Percentiles rank a stretch among this genome's conserved stretches.
phyloP scores from a whole-genome alignment of 768 basidiomycete species.

The Megacollybia marginata region DNA sequence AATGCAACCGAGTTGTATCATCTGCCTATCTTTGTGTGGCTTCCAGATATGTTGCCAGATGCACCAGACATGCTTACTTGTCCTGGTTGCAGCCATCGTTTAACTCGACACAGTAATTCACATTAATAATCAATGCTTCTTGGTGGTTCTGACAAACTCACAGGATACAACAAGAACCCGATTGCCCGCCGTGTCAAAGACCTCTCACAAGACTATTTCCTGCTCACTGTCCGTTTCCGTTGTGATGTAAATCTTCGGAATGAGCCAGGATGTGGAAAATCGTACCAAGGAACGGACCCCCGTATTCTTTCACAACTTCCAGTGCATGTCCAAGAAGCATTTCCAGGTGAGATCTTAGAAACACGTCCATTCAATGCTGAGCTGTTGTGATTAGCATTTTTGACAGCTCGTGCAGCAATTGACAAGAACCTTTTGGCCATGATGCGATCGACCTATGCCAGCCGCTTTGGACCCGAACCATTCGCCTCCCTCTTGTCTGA shows the following conservation, averaged over 20 bases:
- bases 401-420: background rate
- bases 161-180: slow-evolving; percentile 9
- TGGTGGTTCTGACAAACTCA: background rate
- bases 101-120: slow-evolving; percentile 5
- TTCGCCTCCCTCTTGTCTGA: slow-evolving; percentile 9
- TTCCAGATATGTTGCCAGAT: slow-evolving; percentile 7
- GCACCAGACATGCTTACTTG: slow-evolving; percentile 7
- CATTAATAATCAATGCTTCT: background rate
- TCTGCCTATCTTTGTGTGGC: slow-evolving; percentile 9
- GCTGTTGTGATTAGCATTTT: background rate
- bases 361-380: background rate
- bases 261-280: slow-evolving; percentile 2
- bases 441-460: slow-evolving; percentile 9
- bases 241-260: slow-evolving; percentile 1
- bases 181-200: slow-evolving; percentile 6
- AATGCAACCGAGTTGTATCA: slow-evolving; percentile 2
- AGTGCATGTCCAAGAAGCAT: slow-evolving; percentile 2
- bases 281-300: slow-evolving; percentile 5
- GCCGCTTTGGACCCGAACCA: slow-evolving; percentile 8
- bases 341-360: background rate
- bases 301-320: slow-evolving; percentile 7
- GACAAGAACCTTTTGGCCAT: slow-evolving; percentile 3
- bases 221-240: slow-evolving; percentile 5
- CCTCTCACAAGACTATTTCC: slow-evolving; percentile 5
- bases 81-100: slow-evolving; percentile 1